Percentiles rank a stretch among this genome's conserved stretches.
Conservation (phyloP, 495 filamentous ascomycete genomes). For the Achaetomiella virescens region DNA sequence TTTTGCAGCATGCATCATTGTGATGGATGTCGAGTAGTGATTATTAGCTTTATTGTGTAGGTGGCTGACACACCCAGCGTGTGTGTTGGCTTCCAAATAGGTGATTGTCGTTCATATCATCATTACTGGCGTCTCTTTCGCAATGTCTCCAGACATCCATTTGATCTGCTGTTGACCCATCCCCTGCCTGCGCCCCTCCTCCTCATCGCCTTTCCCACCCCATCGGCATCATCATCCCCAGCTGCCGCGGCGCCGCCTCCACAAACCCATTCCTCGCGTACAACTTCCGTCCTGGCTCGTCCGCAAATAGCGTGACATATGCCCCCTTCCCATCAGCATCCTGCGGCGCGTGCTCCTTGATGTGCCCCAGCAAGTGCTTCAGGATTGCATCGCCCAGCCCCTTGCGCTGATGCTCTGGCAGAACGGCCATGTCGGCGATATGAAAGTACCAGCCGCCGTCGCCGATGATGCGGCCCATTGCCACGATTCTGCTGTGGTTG, state of each 20-base stretch:
- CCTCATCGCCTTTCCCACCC: background rate
- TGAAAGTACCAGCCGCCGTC: conserved; percentile 52
- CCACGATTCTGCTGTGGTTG: conserved; percentile 24
- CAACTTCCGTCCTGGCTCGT: conserved; percentile 38
- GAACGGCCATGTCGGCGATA: conserved; percentile 48
- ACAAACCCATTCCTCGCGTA: conserved; percentile 47
- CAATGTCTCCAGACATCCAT: no score
- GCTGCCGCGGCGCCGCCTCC: conserved; percentile 17
- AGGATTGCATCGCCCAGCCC: conserved; percentile 45
- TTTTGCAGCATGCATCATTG: no score
- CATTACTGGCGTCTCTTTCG: no score
- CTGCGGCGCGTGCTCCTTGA: conserved; percentile 34
- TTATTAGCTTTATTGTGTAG: no score
- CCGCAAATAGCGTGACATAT: conserved; percentile 44
- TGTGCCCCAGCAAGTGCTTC: conserved; percentile 35
- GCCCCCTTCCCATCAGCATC: conserved; percentile 26
- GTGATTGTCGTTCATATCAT: no score
- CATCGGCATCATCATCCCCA: conserved; percentile 16
- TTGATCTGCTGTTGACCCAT: background rate
- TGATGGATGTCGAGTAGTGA: no score
- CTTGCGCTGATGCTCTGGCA: conserved; percentile 43
- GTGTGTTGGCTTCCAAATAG: no score
- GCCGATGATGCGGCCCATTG: conserved; percentile 48
- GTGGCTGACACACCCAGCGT: no score
- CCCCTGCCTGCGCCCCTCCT: background rate